phyloP scores from a whole-genome alignment of 495 filamentous ascomycete species.

The Penicillium lividum region DNA sequence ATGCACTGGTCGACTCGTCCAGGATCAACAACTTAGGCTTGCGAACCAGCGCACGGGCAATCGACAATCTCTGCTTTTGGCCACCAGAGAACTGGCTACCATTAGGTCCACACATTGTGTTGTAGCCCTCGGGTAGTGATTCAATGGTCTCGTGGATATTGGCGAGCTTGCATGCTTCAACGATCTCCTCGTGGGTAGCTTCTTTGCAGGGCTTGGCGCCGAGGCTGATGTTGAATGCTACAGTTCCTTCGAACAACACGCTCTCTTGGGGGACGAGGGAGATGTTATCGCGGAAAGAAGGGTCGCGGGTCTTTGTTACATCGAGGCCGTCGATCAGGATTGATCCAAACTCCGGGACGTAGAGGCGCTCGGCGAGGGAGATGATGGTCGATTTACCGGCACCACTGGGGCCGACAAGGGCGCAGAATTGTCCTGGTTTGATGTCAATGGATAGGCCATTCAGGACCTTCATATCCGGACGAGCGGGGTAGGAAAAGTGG shows the following conservation, averaged over 20 bases:
- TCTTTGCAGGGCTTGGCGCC: conserved; percentile 47
- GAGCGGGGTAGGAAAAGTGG: conserved; percentile 61
- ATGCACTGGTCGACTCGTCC: conserved; percentile 76
- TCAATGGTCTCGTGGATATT: conserved; percentile 61
- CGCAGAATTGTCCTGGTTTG: conserved; percentile 57
- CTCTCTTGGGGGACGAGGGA: conserved; percentile 58
- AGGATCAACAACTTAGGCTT: conserved; percentile 70
- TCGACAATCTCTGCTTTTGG: conserved; percentile 73
- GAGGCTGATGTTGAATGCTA: conserved; percentile 55
- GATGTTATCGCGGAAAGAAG: conserved; percentile 48
- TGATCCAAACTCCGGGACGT: conserved; percentile 45
- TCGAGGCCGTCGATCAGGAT: conserved; percentile 45
- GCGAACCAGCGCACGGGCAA: conserved; percentile 74
- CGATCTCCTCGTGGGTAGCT: conserved; percentile 50
- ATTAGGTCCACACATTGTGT: conserved; percentile 64
- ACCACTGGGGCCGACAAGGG: conserved; percentile 61
- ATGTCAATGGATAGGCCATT: conserved; percentile 55
- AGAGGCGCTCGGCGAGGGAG: conserved; percentile 60
- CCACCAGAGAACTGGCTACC: conserved; percentile 70
- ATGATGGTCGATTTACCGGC: conserved; percentile 65
- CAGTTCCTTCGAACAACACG: conserved; percentile 54
- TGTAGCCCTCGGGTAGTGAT: conserved; percentile 59
- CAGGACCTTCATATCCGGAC: conserved; percentile 55
- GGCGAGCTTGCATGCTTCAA: conserved; percentile 57
- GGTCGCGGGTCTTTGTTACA: conserved; percentile 36